These are phyloP conservation scores for Golovinomyces cichoracearum DNA, from an alignment of 2,329 filamentous ascomycete genomes.

Conservation along the genomic window DNA sequence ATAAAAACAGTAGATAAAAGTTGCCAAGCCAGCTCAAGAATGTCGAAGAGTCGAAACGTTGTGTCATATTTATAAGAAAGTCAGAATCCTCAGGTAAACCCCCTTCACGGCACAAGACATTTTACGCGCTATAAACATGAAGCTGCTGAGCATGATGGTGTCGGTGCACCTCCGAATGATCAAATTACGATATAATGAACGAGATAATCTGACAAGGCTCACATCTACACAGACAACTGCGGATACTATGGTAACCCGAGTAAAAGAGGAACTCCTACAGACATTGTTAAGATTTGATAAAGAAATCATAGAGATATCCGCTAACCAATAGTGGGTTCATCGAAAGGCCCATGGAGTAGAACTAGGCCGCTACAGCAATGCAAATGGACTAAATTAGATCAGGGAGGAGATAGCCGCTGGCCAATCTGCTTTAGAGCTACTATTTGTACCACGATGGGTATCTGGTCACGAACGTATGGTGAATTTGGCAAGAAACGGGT, in stretches of 20 bases:
- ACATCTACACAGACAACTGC: background rate
- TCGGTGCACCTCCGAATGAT: background rate
- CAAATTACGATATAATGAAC: background rate
- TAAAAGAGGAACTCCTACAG: background rate
- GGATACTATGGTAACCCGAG: background rate
- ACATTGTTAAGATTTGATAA: background rate
- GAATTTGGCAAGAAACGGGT: background rate
- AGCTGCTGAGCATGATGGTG: background rate
- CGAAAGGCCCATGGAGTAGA: background rate
- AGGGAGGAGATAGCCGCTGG: background rate
- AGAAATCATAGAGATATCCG: background rate
- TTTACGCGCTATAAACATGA: too few species aligned
- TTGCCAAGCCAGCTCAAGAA: background rate
- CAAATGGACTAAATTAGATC: background rate
- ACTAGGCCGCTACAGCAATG: background rate
- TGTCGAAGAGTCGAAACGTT: background rate
- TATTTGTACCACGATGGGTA: background rate
- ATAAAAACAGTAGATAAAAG: too few species aligned
- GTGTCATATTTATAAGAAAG: background rate
- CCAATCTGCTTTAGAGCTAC: background rate
- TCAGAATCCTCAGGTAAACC: background rate
- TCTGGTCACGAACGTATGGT: background rate
- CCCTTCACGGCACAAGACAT: background rate
- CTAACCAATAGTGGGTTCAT: background rate
- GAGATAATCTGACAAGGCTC: background rate